Evolutionary conservation across 306 rosid genomes (phyloP).

Genomic region (Acacia acuminata): DNA sequence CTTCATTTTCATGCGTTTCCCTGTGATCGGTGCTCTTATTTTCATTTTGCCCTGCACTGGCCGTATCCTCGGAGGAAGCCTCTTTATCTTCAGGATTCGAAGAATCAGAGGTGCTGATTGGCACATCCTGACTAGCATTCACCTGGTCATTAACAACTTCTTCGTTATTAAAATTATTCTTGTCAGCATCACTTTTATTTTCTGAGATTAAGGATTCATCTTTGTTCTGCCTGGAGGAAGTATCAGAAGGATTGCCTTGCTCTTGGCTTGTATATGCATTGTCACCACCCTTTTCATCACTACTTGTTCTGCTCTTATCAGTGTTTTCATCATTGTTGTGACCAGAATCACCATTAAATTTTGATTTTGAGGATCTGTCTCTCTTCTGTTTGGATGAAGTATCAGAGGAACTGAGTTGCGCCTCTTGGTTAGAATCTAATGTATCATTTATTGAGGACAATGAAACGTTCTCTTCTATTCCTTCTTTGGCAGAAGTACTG

Average conservation of each 20-base stretch:
- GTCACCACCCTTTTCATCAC: conserved; percentile 28
- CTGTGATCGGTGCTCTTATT: conserved; percentile 33
- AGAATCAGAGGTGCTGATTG: conserved; percentile 23
- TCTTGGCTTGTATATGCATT: conserved; percentile 26
- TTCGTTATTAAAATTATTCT: not conserved
- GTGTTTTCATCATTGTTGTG: conserved; percentile 34
- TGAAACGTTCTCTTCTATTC: conserved; percentile 31
- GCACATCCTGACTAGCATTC: conserved; percentile 28
- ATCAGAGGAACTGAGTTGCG: conserved; percentile 42
- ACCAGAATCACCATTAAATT: conserved; percentile 27
- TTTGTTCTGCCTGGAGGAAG: conserved; percentile 34
- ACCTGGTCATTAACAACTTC: not conserved
- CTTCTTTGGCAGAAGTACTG: conserved; percentile 35
- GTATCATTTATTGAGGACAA: conserved; percentile 36
- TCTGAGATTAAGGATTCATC: conserved; percentile 36
- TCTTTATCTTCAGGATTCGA: conserved; percentile 26
- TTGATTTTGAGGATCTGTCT: conserved; percentile 38
- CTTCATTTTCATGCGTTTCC: conserved; percentile 32
- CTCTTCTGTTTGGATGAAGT: conserved; percentile 39
- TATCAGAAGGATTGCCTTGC: conserved; percentile 40
- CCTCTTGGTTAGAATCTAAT: conserved; percentile 32
- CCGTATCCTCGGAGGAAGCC: conserved; percentile 16
- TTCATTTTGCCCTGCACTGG: conserved; percentile 11
- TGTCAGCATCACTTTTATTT: conserved; percentile 17
- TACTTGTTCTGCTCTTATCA: conserved; percentile 32